Percentiles rank a stretch among this genome's conserved stretches.
phyloP scores from a whole-genome alignment of 139 green algal species.

The Micractinium sp. region DNA sequence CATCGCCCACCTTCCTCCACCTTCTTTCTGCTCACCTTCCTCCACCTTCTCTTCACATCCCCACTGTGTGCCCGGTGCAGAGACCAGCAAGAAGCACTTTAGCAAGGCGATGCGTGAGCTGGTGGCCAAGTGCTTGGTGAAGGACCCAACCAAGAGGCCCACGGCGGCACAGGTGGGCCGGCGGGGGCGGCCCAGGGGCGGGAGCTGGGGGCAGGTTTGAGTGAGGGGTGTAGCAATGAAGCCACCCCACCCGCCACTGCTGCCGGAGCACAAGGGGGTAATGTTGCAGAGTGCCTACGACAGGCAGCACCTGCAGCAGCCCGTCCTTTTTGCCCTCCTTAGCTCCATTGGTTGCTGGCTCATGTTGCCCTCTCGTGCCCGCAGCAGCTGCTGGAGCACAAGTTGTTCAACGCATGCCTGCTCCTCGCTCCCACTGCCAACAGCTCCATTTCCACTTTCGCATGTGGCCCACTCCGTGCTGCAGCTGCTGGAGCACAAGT shows the following conservation, averaged over 20 bases:
- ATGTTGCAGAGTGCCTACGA: too few relatives aligned
- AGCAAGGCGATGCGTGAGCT: slow-evolving; percentile 90
- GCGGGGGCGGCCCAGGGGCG: too few relatives aligned
- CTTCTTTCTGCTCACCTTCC: not conserved
- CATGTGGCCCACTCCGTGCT: too few relatives aligned
- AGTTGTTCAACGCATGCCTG: slow-evolving; percentile 96
- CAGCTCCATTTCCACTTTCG: not conserved
- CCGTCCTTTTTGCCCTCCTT: too few relatives aligned
- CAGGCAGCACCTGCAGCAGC: not conserved
- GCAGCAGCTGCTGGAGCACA: slow-evolving; percentile 74
- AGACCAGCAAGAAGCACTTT: slow-evolving; percentile 12
- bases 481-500: slow-evolving; percentile 97
- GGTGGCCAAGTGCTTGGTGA: slow-evolving; percentile 95
- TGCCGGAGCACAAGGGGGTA: too few relatives aligned
- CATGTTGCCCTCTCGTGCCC: too few relatives aligned
- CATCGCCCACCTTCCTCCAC: too few relatives aligned
- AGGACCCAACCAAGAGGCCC: slow-evolving; percentile 90
- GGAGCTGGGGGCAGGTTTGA: too few relatives aligned
- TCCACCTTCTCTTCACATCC: not conserved
- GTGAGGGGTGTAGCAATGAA: too few relatives aligned
- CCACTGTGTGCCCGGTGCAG: not conserved
- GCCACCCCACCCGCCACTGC: too few relatives aligned
- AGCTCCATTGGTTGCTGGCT: too few relatives aligned
- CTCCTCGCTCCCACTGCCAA: not conserved
- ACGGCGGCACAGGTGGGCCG: slow-evolving; percentile 64